Conservation (phyloP, 805 yeast genomes). For the Geotrichum ghanense region DNA sequence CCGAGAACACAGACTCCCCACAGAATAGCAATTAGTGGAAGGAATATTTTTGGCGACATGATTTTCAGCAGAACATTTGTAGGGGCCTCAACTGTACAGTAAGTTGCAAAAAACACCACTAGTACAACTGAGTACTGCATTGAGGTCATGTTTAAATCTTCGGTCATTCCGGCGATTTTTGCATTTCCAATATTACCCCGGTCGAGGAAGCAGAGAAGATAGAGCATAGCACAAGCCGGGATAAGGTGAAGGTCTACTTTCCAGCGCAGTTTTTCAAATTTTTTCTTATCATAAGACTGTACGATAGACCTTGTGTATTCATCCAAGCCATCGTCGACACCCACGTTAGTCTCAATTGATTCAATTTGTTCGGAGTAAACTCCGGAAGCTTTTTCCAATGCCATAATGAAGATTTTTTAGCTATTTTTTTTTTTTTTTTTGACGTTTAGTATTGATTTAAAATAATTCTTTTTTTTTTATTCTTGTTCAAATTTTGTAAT, state of each 20-base stretch:
- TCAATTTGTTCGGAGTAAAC: too few species aligned
- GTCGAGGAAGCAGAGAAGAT: constrained; percentile 27
- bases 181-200: constrained; percentile 52
- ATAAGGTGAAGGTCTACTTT: background rate
- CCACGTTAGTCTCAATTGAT: too few species aligned
- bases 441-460: too few species aligned
- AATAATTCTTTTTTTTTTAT: too few species aligned
- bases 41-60: constrained; percentile 38
- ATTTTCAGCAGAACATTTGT: constrained; percentile 23
- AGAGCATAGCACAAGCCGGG: constrained; percentile 1
- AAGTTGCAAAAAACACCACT: constrained; percentile 22
- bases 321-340: background rate
- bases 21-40: constrained; percentile 17
- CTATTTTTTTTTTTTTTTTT: too few species aligned
- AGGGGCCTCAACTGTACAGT: constrained; percentile 25
- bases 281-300: background rate
- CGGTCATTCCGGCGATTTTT: constrained; percentile 36
- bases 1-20: constrained; percentile 27
- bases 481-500: too few species aligned
- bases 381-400: too few species aligned
- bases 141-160: constrained; percentile 16
- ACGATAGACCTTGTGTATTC: background rate
- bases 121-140: constrained; percentile 33
- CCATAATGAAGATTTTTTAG: too few species aligned
- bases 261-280: background rate